These are phyloP conservation scores for Funneliformis geosporum DNA, from an alignment of 192 early-diverging fungal genomes.

Conservation along the genomic window DNA sequence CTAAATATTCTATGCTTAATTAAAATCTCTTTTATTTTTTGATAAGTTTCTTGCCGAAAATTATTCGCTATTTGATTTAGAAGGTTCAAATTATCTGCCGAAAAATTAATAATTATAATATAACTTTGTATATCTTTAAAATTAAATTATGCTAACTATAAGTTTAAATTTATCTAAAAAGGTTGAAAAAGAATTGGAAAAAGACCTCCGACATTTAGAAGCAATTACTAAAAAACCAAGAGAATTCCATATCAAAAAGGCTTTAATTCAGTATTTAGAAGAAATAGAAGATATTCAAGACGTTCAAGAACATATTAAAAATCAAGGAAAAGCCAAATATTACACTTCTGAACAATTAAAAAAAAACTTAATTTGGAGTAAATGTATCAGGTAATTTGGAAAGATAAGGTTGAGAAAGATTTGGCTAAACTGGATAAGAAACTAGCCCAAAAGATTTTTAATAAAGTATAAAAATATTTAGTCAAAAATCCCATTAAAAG, in stretches of 20 bases:
- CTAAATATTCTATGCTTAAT: too few relatives aligned
- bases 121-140: too few relatives aligned
- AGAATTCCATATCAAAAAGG: background rate
- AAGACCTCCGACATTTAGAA: background rate
- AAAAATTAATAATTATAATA: too few relatives aligned
- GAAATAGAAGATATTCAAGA: background rate
- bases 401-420: background rate
- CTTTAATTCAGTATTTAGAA: background rate
- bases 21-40: too few relatives aligned
- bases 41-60: too few relatives aligned
- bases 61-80: too few relatives aligned
- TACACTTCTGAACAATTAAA: background rate
- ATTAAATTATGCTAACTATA: constrained; percentile 1
- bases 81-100: too few relatives aligned
- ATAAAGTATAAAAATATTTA: background rate
- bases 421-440: background rate
- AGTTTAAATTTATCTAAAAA: constrained; percentile 1
- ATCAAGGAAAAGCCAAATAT: background rate
- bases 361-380: background rate
- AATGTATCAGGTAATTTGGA: background rate
- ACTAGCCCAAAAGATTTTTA: background rate
- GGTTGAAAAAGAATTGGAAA: background rate
- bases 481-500: background rate
- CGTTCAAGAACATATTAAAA: background rate
- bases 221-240: background rate